Percentiles rank a stretch among this genome's conserved stretches.
These are phyloP conservation scores for Tetrahymena elliotti DNA, from an alignment of 73 alveolate species.

Conservation along the genomic window DNA sequence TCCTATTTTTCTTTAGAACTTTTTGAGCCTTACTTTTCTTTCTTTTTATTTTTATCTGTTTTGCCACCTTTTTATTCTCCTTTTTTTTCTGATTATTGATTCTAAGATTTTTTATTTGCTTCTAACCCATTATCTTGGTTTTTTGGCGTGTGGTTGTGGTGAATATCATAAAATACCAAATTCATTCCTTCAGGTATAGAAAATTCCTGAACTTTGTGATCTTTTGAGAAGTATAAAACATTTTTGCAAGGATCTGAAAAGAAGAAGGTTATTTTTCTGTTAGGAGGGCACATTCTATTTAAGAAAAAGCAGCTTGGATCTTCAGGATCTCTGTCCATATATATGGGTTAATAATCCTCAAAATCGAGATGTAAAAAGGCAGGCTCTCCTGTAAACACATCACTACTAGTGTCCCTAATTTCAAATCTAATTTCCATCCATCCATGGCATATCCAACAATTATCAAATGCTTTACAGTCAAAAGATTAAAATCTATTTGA, in stretches of 20 bases:
- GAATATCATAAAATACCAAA: background rate
- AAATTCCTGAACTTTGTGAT: conserved; percentile 8
- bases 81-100: background rate
- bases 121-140: background rate
- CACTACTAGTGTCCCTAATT: conserved; percentile 53
- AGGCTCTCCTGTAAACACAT: conserved; percentile 41
- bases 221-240: conserved; percentile 20
- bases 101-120: background rate
- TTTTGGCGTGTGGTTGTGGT: background rate
- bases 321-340: conserved; percentile 40
- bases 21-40: background rate
- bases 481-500: conserved; percentile 6
- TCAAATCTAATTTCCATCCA: conserved; percentile 83
- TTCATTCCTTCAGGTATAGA: background rate
- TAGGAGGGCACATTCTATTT: conserved; percentile 80
- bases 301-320: conserved; percentile 40
- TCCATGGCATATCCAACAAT: conserved; percentile 95
- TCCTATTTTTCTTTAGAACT: background rate
- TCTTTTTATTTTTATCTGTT: background rate
- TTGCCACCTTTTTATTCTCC: background rate
- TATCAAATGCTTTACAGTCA: conserved; percentile 15
- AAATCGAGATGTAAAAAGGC: conserved; percentile 62
- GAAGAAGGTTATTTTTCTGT: conserved; percentile 50
- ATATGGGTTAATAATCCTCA: conserved; percentile 64
- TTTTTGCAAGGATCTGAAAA: conserved; percentile 22